These are phyloP conservation scores for Gymnopilus dilepis DNA, from an alignment of 768 basidiomycete species.

Conservation along the genomic window DNA sequence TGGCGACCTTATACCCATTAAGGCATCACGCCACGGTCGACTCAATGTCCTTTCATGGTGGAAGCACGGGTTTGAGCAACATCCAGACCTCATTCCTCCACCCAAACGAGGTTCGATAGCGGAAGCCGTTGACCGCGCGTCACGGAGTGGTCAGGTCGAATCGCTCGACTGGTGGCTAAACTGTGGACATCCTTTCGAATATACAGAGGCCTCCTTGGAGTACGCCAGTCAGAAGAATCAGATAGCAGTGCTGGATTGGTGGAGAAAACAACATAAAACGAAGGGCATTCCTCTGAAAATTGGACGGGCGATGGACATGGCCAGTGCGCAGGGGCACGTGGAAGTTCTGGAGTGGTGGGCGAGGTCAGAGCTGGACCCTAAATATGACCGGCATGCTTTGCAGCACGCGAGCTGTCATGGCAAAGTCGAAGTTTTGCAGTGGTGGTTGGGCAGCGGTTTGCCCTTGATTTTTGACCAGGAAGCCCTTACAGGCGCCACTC, in stretches of 20 bases:
- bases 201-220: slow-evolving; percentile 81
- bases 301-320: slow-evolving; percentile 86
- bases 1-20: slow-evolving; percentile 73
- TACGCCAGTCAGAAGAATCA: slow-evolving; percentile 80
- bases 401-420: slow-evolving; percentile 83
- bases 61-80: slow-evolving; percentile 65
- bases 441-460: slow-evolving; percentile 83
- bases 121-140: slow-evolving; percentile 81
- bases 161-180: slow-evolving; percentile 85
- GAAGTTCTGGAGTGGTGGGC: slow-evolving; percentile 88
- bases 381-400: slow-evolving; percentile 78
- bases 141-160: slow-evolving; percentile 72
- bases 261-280: slow-evolving; percentile 63
- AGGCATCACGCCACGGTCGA: slow-evolving; percentile 79
- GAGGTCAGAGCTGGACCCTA: slow-evolving; percentile 73
- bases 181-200: slow-evolving; percentile 69
- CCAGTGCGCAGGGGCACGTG: slow-evolving; percentile 78
- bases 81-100: slow-evolving; percentile 61
- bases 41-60: slow-evolving; percentile 81
- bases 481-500: slow-evolving; percentile 77
- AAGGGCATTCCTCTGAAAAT: slow-evolving; percentile 71
- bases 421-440: slow-evolving; percentile 78
- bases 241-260: slow-evolving; percentile 83
- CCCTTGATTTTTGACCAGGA: slow-evolving; percentile 84
- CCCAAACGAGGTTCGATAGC: slow-evolving; percentile 60